These are phyloP conservation scores for Trametes maxima DNA, from an alignment of 768 basidiomycete genomes.

Conservation along the genomic window DNA sequence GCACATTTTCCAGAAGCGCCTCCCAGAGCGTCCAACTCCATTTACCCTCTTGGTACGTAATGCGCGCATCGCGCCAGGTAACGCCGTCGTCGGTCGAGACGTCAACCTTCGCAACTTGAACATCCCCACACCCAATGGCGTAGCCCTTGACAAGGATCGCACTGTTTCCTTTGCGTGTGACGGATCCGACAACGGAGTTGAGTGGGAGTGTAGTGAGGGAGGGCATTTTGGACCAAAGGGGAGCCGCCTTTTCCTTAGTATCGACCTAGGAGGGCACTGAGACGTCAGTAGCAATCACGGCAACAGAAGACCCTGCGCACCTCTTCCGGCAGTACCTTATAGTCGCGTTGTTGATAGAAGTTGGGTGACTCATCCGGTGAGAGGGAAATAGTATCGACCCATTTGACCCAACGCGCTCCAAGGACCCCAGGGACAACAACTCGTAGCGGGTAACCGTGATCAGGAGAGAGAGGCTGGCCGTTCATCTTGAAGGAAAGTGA, in stretches of 20 bases:
- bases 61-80: slow-evolving; percentile 21
- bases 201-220: slow-evolving; percentile 23
- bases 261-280: slow-evolving; percentile 1
- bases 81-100: slow-evolving; percentile 20
- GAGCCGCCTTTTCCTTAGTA: slow-evolving; percentile 18
- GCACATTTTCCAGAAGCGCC: slow-evolving; percentile 40
- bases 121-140: slow-evolving; percentile 12
- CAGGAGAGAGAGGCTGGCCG: slow-evolving; percentile 53
- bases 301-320: slow-evolving; percentile 33
- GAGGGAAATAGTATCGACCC: slow-evolving; percentile 64
- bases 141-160: slow-evolving; percentile 23
- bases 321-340: slow-evolving; percentile 46
- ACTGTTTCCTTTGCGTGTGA: neutral
- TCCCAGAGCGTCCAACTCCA: slow-evolving; percentile 84
- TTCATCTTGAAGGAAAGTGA: slow-evolving; percentile 56
- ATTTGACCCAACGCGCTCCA: slow-evolving; percentile 78
- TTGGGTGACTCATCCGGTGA: slow-evolving; percentile 60
- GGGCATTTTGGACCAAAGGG: slow-evolving; percentile 18
- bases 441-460: slow-evolving; percentile 70
- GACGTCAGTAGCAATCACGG: slow-evolving; percentile 38
- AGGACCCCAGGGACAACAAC: slow-evolving; percentile 66
- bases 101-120: slow-evolving; percentile 22
- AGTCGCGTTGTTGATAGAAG: slow-evolving; percentile 74
- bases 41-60: slow-evolving; percentile 40
- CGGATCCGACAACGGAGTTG: slow-evolving; percentile 22